Evolutionary conservation across 305 asterid genomes (phyloP).

Genomic region (Fraxinus platypoda): DNA sequence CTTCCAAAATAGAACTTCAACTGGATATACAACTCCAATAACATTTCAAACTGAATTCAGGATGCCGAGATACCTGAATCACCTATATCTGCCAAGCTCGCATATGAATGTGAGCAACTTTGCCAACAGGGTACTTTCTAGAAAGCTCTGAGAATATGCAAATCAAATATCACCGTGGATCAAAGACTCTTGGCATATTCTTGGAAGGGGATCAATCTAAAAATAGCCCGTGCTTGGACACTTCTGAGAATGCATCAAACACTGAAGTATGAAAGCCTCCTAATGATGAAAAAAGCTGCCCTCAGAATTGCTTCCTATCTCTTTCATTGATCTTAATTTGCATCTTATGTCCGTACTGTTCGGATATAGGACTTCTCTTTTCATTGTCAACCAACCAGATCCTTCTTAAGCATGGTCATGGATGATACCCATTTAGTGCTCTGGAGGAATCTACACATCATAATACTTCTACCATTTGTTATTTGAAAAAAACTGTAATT

Average conservation of each 20-base stretch:
- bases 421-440: conserved; percentile 5
- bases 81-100: conserved; percentile 45
- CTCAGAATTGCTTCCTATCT: conserved; percentile 33
- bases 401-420: conserved; percentile 15
- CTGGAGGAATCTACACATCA: conserved; percentile 7
- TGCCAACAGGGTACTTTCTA: conserved; percentile 28
- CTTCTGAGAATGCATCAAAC: conserved; percentile 39
- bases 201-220: conserved; percentile 33
- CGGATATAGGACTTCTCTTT: conserved; percentile 32
- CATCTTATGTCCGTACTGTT: conserved; percentile 2
- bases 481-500: too few relatives aligned
- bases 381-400: conserved; percentile 45
- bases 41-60: too few relatives aligned
- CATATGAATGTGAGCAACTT: conserved; percentile 35
- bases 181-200: conserved; percentile 37
- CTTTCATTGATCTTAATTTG: conserved; percentile 13
- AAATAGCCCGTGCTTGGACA: conserved; percentile 26
- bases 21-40: too few relatives aligned
- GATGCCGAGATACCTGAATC: conserved; percentile 48
- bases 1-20: too few relatives aligned
- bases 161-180: conserved; percentile 39
- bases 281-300: conserved; percentile 23
- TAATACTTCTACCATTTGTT: background rate
- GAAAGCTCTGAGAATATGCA: conserved; percentile 38
- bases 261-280: conserved; percentile 39